Conservation (phyloP, 139 green algal species). For the Medakamo hakoo region DNA sequence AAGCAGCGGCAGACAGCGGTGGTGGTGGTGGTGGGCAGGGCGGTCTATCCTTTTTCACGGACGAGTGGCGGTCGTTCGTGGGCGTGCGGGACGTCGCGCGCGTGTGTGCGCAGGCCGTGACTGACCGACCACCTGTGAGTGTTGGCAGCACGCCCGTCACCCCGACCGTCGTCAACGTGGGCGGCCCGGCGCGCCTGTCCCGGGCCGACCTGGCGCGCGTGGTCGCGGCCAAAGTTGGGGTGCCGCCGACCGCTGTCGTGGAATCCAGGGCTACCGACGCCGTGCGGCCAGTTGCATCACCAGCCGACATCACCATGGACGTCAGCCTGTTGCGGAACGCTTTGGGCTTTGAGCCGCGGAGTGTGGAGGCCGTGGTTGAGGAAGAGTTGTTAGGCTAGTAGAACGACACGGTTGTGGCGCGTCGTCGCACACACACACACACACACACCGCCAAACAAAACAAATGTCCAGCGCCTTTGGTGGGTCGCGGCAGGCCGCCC, state of each 20-base stretch:
- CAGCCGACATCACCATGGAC: not conserved
- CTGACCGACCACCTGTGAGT: not conserved
- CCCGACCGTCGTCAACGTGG: not conserved
- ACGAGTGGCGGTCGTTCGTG: not conserved
- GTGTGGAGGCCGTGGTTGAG: too few species aligned
- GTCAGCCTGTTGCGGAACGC: too few species aligned
- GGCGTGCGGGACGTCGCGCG: not conserved
- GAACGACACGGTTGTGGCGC: too few species aligned
- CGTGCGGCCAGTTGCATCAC: not conserved
- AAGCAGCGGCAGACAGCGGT: too few species aligned
- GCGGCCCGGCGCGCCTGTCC: not conserved
- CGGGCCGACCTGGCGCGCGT: not conserved
- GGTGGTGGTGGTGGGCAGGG: not conserved
- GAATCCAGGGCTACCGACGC: not conserved
- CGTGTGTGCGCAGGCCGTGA: not conserved
- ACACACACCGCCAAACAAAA: too few species aligned
- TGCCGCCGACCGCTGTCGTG: not conserved
- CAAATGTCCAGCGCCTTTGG: conserved; percentile 54
- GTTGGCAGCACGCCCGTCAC: too few species aligned
- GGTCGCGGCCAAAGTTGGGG: not conserved
- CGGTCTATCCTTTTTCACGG: not conserved
- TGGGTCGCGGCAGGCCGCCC: conserved; percentile 32
- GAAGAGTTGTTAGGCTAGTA: too few species aligned
- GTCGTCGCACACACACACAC: too few species aligned
- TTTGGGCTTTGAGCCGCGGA: too few species aligned